These are phyloP conservation scores for Barbatosphaeria neglecta DNA, from an alignment of 495 filamentous ascomycete species.

Conservation along the genomic window DNA sequence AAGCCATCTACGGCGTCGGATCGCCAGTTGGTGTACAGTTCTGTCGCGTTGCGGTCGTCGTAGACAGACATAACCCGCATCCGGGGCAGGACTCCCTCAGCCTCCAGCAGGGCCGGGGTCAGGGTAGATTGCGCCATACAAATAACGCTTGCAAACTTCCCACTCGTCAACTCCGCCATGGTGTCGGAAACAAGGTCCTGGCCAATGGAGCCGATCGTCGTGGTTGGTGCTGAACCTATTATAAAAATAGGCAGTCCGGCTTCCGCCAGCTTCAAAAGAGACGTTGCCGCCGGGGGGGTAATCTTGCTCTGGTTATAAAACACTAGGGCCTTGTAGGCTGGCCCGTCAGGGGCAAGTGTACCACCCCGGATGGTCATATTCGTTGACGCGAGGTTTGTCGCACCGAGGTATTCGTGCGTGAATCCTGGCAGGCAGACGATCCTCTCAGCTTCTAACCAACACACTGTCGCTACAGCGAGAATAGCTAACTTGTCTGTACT, in stretches of 20 bases:
- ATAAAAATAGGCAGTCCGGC: conserved; percentile 33
- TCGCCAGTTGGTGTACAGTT: conserved; percentile 25
- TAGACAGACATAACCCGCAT: conserved; percentile 12
- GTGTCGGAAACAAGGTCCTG: conserved; percentile 1
- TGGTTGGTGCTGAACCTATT: conserved; percentile 19
- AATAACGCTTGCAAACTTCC: conserved; percentile 10
- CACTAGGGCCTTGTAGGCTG: conserved; percentile 33
- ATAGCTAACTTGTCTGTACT: too few species aligned
- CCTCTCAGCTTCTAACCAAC: not conserved
- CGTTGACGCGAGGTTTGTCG: conserved; percentile 32
- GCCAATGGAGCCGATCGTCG: conserved; percentile 6
- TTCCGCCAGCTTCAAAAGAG: conserved; percentile 25
- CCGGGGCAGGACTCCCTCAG: conserved; percentile 13
- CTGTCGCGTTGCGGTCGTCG: conserved; percentile 14
- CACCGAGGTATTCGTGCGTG: conserved; percentile 37
- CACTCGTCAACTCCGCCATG: conserved; percentile 7
- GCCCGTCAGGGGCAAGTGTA: conserved; percentile 25
- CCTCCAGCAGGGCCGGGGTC: not conserved
- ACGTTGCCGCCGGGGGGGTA: conserved; percentile 19
- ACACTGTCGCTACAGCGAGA: not conserved
- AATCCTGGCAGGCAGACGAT: conserved; percentile 17
- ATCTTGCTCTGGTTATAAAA: conserved; percentile 26
- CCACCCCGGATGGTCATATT: conserved; percentile 21
- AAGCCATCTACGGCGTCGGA: conserved; percentile 7
- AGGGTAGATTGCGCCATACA: conserved; percentile 2